Evolutionary conservation across 371 early-diverging fungal genomes (phyloP), one percentile per base, ranked within the genome.

Genomic region (Circinella minor): DNA sequence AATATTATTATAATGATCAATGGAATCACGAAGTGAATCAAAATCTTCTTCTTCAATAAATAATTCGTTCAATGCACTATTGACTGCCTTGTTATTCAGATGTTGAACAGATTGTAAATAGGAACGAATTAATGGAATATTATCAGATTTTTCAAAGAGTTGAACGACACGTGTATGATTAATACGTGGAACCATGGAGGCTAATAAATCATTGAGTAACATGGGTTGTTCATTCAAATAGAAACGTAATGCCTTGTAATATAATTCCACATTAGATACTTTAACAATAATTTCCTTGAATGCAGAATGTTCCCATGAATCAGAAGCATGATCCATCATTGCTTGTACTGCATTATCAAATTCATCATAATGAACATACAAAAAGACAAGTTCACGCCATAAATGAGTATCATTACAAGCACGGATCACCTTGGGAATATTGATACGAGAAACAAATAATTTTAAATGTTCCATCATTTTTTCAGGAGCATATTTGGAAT

Each of bases 321-420:
- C 95, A 8, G 88, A 81, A 10, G 96, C 90, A 76, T 98, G 96
- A 60, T 90, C 88, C 90, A 98, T 99, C 85, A 98, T 96, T 39
- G 96, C 92, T 70, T 90, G 83, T 1, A 94, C 94, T 8, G 98
- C 99, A 74, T 98, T 99, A 83, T 99, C 99, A 76, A 89, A 94
- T 81, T 99, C 98, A 69, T 98, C 99, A 77, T 98, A 97, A 79
- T 99, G 95, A 46, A 96, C 95, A 83, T 97, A 98, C 71, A 98
- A 77, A 88, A 97, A 98, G 51, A 97, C 98, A 36, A 98, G 88
- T 81, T 98, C 97, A 15, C 93, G 88, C 98, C 98, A 99, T 74
- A 98, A 83, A 71, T 98, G 99, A 7, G 94, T 94, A 17, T 89
- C 88, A 81, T 94, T 93, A 80, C 96, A 96, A 8, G 96, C 93